Base-by-base conservation (phyloP, 805 yeast species). In the Lipomyces mesembrius region DNA sequence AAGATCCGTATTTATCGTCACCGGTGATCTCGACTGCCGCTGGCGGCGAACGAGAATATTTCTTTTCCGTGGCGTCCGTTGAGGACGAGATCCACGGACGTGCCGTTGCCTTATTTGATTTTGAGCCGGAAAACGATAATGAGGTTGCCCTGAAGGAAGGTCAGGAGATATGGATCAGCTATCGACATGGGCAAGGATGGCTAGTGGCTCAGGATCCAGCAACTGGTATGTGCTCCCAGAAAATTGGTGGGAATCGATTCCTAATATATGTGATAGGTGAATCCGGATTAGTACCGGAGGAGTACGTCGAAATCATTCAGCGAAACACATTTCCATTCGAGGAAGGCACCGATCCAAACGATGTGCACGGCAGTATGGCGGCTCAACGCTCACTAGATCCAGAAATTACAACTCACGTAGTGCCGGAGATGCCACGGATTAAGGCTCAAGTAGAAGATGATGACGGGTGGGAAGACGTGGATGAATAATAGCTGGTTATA, bases 151-250 rank as follows among this genome's bases (percentile, higher is more conserved):
- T 95, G 39, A 78, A 75, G 14, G 96, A 89, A 73, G 97, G 97
- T 46, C 98, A 95, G 78, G 77, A 86, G 14, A 86, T 95, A 1
- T 88, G 92, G 85, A 89, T 95, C 37, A 87, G 89, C 66, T 94
- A 93, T 77, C 86, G 96, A 65, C 97, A 94, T 77, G 98, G 98
- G 32, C 98, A 94, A 77, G 99, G 99, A 7, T 95, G 99, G 99
- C 83, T 95, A 2, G 98, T 95, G 61, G 98, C 98, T 0, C 83
- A 83, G 67, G 92, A 92, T 74, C 88, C 91, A 0, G 82, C 75
- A 34, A 83, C 89, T 2, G 55, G 55, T 52, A 29, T 3, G 55
- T 22, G 34, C n/a, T 58, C 25, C 29, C 11, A 12, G 37, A 54
- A 8, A 17, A 17, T 54, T 17, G 8, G 37, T 20, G n/a, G 49